Evolutionary conservation across 768 basidiomycete species (phyloP), one percentile per base, ranked within the genome.

Genomic region (Pholiota conissans): DNA sequence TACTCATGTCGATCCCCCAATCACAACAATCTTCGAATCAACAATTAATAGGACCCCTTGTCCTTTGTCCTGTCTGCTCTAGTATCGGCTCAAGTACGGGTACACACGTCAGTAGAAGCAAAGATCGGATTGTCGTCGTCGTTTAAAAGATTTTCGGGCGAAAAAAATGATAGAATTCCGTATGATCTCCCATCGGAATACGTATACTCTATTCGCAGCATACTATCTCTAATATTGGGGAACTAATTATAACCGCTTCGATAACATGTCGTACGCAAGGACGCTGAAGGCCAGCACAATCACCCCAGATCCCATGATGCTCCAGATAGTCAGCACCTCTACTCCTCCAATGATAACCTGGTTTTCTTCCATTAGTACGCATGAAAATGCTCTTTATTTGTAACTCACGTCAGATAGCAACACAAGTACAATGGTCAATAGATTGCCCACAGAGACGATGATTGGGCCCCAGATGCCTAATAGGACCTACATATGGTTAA

Each of bases 401-500:
- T 28, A 29, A 69, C 75, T 65, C 46, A 89, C 78, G 71, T 98
- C 95, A 39, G 89, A 84, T 14, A 92, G 65, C 47, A 94, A 83
- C 13, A 94, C 91, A 49, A 97, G 80, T 34, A 96, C 91, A 62
- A 96, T 95, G 5, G 95, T 95, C n/a, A 96, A 79, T n/a, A 98
- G 80, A 71, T 84, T 93, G 45, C 93, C 94, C 29, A 97, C 94
- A 2, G 91, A 93, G 8, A 87, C 85, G 40, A 93, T 83, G 39
- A 95, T 85, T 5, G 93, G 93, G 3, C 93, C 93, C 91, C 91
- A 95, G 26, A 91, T 72, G 26, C 90, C 90, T 48, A 96, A 76
- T 3, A 96, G 76, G 54, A 91, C 79, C 92, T 94, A 61, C 26
- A 57, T 9, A 49, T 58, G 46, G 37, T 34, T 55, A 40, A 39